phyloP scores from a whole-genome alignment of 2,329 filamentous ascomycete species.

The Colletotrichum agaves region DNA sequence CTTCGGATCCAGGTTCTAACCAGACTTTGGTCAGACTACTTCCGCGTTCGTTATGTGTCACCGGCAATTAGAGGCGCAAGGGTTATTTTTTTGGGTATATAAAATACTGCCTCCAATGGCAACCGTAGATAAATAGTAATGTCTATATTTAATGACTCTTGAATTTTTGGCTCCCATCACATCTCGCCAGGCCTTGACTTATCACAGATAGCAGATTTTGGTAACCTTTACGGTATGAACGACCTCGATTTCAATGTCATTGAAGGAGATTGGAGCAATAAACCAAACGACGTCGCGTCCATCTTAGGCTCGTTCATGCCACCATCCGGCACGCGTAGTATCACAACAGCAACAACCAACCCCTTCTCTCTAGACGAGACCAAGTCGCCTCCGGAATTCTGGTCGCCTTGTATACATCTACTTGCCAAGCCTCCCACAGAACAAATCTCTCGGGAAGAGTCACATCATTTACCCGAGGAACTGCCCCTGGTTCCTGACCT shows the following conservation, averaged over 20 bases:
- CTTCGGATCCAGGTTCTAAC: slow-evolving; percentile 8
- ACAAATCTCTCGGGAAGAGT: neutral
- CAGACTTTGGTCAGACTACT: accelerated
- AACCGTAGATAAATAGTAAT: slow-evolving; percentile 30
- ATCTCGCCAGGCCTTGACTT: neutral
- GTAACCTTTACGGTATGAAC: neutral
- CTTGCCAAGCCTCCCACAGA: neutral
- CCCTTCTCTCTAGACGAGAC: neutral
- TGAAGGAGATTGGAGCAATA: no score
- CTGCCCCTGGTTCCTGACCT: neutral
- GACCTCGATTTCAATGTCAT: neutral
- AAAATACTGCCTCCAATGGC: slow-evolving; percentile 8
- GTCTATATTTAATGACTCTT: slow-evolving; percentile 25
- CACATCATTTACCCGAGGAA: neutral
- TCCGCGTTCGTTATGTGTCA: neutral
- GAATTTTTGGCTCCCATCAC: neutral
- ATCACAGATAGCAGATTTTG: neutral
- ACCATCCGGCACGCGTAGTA: neutral
- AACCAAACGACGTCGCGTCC: neutral
- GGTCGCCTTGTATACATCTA: neutral
- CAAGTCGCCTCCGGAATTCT: neutral
- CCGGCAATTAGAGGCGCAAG: slow-evolving; percentile 17
- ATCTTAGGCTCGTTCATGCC: neutral
- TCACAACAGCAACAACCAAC: neutral
- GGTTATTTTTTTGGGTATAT: slow-evolving; percentile 1